Evolutionary conservation across 1,284 basidiomycete genomes (phyloP), one percentile per base, ranked within the genome.

Genomic region (Pseudozyma sp.): DNA sequence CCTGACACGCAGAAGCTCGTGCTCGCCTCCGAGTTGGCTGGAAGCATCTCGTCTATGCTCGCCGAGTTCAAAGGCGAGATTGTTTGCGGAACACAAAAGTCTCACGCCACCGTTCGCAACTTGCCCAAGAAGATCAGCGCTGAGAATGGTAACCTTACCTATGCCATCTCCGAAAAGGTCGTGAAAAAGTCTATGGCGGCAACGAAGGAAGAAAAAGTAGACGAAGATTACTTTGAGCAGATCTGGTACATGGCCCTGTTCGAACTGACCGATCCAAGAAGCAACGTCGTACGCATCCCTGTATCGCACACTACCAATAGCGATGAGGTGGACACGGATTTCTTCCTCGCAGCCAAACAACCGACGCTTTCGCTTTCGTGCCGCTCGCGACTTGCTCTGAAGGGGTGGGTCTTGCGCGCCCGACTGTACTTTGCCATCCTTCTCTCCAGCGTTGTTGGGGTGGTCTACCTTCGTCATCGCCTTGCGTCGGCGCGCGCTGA

Each of bases 1-100:
- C 81, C 82, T 1, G 82, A 83, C 64, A 79, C 81, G 48, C 74
- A 78, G 53, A 83, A 83, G 72, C 73, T 81, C 7, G 65, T 82
- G 14, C 75, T 83, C 10, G 82, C 79, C 0, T 65, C 72, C 1
- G 81, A 83, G 52, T 55, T 83, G 2, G 69, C 76, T 0, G 56
- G 64, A 11, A 75, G 65, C 14, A 65, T 82, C 44, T 70, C 77
- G 16, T 58, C 54, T 31, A 67, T 72, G 57, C 65, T 83, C 0
- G 60, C 75, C 44, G 65, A 72, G 16, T 83, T 79, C 65, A 78
- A 79, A 31, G 82, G 79, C 25, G 70, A 79, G 45, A 75, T 83
- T 25, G 60, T 75, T 19, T 83, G 82, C 56, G 76, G 77, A 1
- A 63, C 62, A 16, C 65, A 72, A 12, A 54, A 65, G 51, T 50